phyloP scores from a whole-genome alignment of 495 filamentous ascomycete genomes.

The Neurospora cerealis region DNA sequence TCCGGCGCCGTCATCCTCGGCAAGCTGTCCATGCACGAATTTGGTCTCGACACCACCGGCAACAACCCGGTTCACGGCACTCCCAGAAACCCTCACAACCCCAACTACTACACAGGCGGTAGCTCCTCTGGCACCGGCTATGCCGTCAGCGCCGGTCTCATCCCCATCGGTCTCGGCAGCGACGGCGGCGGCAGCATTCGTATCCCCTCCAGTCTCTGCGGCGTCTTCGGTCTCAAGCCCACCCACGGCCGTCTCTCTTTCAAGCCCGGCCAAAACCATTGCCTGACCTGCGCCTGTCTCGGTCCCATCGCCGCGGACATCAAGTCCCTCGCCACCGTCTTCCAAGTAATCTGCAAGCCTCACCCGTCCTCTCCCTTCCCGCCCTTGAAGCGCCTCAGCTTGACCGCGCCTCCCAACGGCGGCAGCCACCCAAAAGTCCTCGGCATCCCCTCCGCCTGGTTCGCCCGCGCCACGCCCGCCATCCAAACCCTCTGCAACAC shows the following conservation, averaged over 20 bases:
- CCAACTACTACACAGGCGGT: slow-evolving; percentile 68
- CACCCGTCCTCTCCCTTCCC: slow-evolving; percentile 49
- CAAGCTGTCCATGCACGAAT: slow-evolving; percentile 79
- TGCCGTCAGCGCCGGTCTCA: slow-evolving; percentile 57
- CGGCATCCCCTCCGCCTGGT: slow-evolving; percentile 64
- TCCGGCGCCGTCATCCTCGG: slow-evolving; percentile 68
- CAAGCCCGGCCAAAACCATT: slow-evolving; percentile 49
- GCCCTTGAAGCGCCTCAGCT: slow-evolving; percentile 9
- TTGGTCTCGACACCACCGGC: slow-evolving; percentile 70
- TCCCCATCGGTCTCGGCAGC: slow-evolving; percentile 71
- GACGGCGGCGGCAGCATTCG: slow-evolving; percentile 80
- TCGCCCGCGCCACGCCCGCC: slow-evolving; percentile 52
- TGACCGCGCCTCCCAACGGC: slow-evolving; percentile 1
- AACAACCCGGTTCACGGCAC: slow-evolving; percentile 76
- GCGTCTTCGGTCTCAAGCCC: slow-evolving; percentile 75
- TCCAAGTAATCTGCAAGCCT: slow-evolving; percentile 60
- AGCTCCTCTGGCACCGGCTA: slow-evolving; percentile 76
- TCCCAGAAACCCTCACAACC: slow-evolving; percentile 67
- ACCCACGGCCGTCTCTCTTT: slow-evolving; percentile 61
- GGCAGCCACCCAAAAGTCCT: slow-evolving; percentile 29
- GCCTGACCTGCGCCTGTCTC: slow-evolving; percentile 48
- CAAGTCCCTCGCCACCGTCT: slow-evolving; percentile 61
- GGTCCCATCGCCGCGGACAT: slow-evolving; percentile 71
- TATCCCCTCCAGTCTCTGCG: slow-evolving; percentile 68
- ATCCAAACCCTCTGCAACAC: slow-evolving; percentile 50